These are phyloP conservation scores for Aschersonia sp. DNA, from an alignment of 2,329 filamentous ascomycete species.

Conservation along the genomic window DNA sequence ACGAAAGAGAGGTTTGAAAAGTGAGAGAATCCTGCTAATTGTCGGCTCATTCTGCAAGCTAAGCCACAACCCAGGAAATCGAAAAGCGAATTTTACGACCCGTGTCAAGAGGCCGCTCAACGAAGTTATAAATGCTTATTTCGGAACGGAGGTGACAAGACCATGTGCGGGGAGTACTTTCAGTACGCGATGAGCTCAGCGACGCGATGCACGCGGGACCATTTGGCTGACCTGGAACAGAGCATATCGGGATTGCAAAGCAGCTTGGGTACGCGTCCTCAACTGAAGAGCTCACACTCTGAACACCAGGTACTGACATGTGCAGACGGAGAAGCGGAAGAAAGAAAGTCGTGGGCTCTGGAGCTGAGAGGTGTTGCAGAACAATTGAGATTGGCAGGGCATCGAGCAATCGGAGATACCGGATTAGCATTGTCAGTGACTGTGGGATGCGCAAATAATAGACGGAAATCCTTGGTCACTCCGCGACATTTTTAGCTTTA, in stretches of 20 bases:
- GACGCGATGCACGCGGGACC: background rate
- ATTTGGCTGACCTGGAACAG: constrained; percentile 28
- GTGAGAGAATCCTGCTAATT: constrained; percentile 24
- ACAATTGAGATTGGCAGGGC: background rate
- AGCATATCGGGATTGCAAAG: constrained; percentile 89
- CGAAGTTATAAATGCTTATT: constrained; percentile 78
- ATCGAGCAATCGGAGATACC: background rate
- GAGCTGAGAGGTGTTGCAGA: background rate
- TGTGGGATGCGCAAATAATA: background rate
- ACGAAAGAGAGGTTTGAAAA: constrained; percentile 49
- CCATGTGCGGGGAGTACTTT: constrained; percentile 93
- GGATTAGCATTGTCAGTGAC: background rate
- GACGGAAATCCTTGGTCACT: no score
- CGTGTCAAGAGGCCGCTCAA: constrained; percentile 83
- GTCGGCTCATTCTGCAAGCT: background rate
- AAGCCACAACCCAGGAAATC: constrained; percentile 47
- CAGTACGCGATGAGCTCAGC: constrained; percentile 48
- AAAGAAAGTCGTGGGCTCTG: constrained; percentile 9
- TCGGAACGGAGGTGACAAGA: constrained; percentile 71
- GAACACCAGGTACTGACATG: background rate
- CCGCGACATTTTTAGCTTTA: no score
- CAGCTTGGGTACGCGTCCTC: constrained; percentile 57
- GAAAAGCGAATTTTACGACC: constrained; percentile 83
- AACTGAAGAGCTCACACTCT: background rate
- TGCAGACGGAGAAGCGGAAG: constrained; percentile 8